Percentiles rank a stretch among this genome's conserved stretches.
phyloP scores from a whole-genome alignment of 768 basidiomycete species.

The Suillus lakei region DNA sequence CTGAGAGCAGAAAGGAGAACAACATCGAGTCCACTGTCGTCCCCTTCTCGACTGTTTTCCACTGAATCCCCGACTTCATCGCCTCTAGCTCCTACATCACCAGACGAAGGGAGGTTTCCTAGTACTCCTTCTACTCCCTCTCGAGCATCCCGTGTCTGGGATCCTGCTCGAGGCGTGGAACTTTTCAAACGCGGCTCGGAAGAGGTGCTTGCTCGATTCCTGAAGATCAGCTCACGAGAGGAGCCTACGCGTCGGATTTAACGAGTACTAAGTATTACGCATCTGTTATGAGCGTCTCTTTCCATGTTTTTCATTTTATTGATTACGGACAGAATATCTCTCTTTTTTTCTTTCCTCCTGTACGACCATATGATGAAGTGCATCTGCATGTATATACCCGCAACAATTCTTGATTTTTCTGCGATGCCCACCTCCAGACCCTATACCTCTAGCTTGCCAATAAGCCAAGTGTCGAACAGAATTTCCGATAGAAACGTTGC shows the following conservation, averaged over 20 bases:
- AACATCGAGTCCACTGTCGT: conserved; percentile 11
- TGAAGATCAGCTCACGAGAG: conserved; percentile 79
- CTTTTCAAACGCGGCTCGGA: conserved; percentile 87
- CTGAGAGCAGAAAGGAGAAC: conserved; percentile 14
- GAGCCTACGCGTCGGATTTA: conserved; percentile 41
- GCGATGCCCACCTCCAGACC: background rate
- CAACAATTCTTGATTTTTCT: background rate
- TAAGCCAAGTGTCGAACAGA: conserved; percentile 28
- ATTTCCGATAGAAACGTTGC: conserved; percentile 34
- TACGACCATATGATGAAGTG: conserved; percentile 1
- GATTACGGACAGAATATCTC: conserved; percentile 4
- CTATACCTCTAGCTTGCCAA: conserved; percentile 28
- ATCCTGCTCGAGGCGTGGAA: conserved; percentile 85
- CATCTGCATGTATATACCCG: conserved; percentile 3
- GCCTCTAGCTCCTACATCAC: conserved; percentile 57
- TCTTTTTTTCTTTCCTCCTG: background rate
- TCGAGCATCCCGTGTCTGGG: conserved; percentile 75
- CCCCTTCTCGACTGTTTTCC: conserved; percentile 27
- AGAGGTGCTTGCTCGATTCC: conserved; percentile 82
- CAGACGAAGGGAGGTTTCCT: conserved; percentile 43
- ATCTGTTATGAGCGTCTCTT: conserved; percentile 2
- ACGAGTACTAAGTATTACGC: conserved; percentile 1
- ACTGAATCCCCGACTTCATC: conserved; percentile 55
- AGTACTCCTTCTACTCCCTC: conserved; percentile 39
- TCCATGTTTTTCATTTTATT: background rate